Evolutionary conservation across 2,329 filamentous ascomycete genomes (phyloP).

Genomic region (Verticillium albo-atrum): DNA sequence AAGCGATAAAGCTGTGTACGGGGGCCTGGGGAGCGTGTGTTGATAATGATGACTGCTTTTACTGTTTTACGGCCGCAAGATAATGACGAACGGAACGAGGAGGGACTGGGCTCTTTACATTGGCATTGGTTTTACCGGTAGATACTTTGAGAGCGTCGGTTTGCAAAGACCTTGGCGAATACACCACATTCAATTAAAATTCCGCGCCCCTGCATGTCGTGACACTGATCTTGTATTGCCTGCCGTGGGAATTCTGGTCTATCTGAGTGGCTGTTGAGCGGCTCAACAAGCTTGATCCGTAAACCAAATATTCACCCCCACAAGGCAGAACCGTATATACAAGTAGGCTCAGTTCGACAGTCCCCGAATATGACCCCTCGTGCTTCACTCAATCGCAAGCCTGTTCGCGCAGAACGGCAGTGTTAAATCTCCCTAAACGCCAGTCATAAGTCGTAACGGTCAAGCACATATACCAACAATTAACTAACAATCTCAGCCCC

Average conservation of each 20-base stretch:
- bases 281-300: too few species aligned
- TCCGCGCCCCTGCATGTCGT: background rate
- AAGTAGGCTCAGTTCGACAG: background rate
- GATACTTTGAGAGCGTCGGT: background rate
- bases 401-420: background rate
- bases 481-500: slow-evolving; percentile 10
- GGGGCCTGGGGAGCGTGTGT: background rate
- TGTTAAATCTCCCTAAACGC: background rate
- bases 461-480: background rate
- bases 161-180: background rate
- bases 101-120: background rate
- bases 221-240: background rate
- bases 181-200: background rate
- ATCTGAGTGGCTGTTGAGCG: too few species aligned
- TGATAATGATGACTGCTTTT: background rate
- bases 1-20: background rate
- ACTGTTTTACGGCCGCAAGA: background rate
- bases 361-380: background rate
- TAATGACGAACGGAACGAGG: background rate
- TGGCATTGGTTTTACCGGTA: background rate
- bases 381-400: background rate
- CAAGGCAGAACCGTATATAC: background rate
- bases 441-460: background rate
- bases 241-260: background rate
- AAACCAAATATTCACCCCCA: too few species aligned